These are phyloP conservation scores for Fraxinus anomala DNA, from an alignment of 257 asterid genomes.

Conservation along the genomic window DNA sequence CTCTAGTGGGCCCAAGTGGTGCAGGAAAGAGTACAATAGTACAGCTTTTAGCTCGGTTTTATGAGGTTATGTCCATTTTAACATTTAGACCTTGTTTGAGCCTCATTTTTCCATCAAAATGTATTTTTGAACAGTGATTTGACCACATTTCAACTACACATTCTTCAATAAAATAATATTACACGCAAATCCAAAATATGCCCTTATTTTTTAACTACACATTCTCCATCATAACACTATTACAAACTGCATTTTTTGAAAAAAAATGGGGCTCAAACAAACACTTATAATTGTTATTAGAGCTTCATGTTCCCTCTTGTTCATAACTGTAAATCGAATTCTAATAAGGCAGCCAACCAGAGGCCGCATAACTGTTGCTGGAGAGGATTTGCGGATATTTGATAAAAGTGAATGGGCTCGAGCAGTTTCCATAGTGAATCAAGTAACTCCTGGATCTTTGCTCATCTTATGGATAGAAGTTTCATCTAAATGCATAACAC, in stretches of 20 bases:
- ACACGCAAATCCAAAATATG: no score
- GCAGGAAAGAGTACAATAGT: conserved; percentile 98
- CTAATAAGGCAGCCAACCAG: conserved; percentile 71
- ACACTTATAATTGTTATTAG: not conserved
- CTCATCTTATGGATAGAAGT: not conserved
- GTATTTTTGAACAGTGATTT: no score
- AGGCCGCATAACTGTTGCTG: conserved; percentile 91
- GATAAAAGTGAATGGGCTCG: conserved; percentile 98
- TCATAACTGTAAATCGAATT: conserved; percentile 17
- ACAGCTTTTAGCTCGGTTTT: conserved; percentile 91
- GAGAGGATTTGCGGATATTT: conserved; percentile 92
- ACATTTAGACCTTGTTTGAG: not conserved
- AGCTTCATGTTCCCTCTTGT: not conserved
- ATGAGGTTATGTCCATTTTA: conserved; percentile 58
- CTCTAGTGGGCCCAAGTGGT: conserved; percentile 96
- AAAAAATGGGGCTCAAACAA: no score
- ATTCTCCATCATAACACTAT: no score
- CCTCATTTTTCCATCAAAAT: no score
- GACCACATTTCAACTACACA: no score
- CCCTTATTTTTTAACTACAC: no score
- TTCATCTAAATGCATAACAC: conserved; percentile 8
- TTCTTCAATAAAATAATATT: no score
- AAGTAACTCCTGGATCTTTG: conserved; percentile 49
- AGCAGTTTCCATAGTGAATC: conserved; percentile 86
- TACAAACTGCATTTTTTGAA: no score